Conservation (phyloP, 371 early-diverging fungal species). For the Actinomucor elegans region DNA sequence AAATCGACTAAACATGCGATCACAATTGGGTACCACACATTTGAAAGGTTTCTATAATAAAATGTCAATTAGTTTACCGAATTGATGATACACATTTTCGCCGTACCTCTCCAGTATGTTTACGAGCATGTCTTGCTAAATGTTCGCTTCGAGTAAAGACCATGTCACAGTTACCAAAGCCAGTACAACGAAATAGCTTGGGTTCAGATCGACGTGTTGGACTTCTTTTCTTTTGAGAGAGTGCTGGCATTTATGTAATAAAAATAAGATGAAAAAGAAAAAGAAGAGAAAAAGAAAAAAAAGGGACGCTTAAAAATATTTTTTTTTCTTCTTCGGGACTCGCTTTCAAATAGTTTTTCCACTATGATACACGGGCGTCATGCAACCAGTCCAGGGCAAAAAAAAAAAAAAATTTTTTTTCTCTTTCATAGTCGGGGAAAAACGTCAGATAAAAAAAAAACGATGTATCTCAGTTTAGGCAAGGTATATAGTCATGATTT, state of each 20-base stretch:
- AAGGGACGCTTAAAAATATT: not conserved
- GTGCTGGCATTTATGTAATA: not conserved
- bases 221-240: slow-evolving; percentile 21
- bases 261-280: not conserved
- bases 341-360: slow-evolving; percentile 2
- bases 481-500: not conserved
- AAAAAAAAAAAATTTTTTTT: slow-evolving; percentile 5
- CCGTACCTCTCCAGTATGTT: slow-evolving; percentile 61
- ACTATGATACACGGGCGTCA: slow-evolving; percentile 8
- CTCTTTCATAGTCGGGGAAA: not conserved
- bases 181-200: slow-evolving; percentile 51
- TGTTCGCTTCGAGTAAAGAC: slow-evolving; percentile 56
- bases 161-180: slow-evolving; percentile 53
- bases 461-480: not conserved
- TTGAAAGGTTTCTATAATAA: slow-evolving; percentile 41
- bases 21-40: slow-evolving; percentile 47
- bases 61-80: not conserved
- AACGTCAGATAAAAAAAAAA: not conserved
- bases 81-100: not conserved
- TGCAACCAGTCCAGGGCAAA: slow-evolving; percentile 11
- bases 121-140: slow-evolving; percentile 53
- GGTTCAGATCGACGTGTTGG: slow-evolving; percentile 20
- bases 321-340: slow-evolving; percentile 2
- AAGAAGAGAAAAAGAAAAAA: not conserved
- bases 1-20: slow-evolving; percentile 49